Evolutionary conservation across 139 green algal species (phyloP).

Genomic region (Dunaliella sp.): DNA sequence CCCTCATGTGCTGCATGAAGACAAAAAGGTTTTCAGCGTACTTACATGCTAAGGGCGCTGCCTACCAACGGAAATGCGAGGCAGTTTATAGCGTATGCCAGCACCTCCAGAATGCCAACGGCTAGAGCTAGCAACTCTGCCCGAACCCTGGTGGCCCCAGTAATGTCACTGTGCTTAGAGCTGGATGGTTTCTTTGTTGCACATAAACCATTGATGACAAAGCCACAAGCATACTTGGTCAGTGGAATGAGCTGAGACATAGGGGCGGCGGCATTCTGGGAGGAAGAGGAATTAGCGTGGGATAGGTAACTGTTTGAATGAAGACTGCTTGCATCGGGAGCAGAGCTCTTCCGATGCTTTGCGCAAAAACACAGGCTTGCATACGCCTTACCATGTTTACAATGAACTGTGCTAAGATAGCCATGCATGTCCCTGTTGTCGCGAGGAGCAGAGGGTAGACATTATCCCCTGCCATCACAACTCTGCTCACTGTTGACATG

Average conservation of each 20-base stretch:
- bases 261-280: conserved; percentile 13
- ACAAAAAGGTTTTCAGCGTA: background rate
- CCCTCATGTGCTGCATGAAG: too few relatives aligned
- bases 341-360: background rate
- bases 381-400: background rate
- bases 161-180: too few relatives aligned
- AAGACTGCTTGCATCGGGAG: too few relatives aligned
- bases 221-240: conserved; percentile 26
- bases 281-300: background rate
- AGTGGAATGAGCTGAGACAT: conserved; percentile 17
- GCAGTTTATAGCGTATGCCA: conserved; percentile 30
- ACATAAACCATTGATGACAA: background rate
- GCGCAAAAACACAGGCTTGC: background rate
- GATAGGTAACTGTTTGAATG: background rate
- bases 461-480: too few relatives aligned
- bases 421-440: background rate
- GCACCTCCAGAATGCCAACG: conserved; percentile 17
- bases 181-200: too few relatives aligned
- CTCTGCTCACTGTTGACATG: too few relatives aligned
- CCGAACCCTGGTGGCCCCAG: background rate
- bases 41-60: conserved; percentile 26
- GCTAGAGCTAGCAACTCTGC: conserved; percentile 11
- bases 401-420: background rate
- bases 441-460: too few relatives aligned
- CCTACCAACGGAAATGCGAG: conserved; percentile 25